A percentile compares a stretch with the other conserved stretches of the same genome.
Evolutionary conservation across 2,329 filamentous ascomycete species (phyloP).

Genomic region (Capronia coronata): DNA sequence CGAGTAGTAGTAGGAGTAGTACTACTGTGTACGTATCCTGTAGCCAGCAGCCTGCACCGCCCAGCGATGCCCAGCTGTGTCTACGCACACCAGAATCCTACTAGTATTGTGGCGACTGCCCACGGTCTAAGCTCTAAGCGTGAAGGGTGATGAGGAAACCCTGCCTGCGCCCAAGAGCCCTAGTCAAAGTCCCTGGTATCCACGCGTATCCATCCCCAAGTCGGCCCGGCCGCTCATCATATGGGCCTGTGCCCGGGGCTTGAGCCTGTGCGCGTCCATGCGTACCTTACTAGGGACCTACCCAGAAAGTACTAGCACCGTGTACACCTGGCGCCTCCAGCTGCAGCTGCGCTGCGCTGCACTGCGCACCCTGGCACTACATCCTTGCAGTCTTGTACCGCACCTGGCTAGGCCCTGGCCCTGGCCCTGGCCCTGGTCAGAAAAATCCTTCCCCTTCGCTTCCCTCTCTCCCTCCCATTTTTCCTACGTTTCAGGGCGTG

Average conservation of each 20-base stretch:
- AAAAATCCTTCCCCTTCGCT: neutral
- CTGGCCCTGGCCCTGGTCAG: neutral
- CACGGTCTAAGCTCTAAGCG: neutral
- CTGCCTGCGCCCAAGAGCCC: neutral
- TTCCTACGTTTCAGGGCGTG: neutral
- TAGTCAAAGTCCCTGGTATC: neutral
- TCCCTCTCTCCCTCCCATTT: neutral
- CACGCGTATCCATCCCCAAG: neutral
- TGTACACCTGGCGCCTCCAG: neutral
- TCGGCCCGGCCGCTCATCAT: neutral
- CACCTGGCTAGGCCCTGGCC: too few species aligned
- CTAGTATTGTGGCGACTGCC: conserved; percentile 5
- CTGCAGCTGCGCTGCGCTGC: too few species aligned
- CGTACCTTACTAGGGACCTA: neutral
- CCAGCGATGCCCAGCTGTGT: neutral
- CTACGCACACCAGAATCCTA: neutral
- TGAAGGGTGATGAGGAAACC: too few species aligned
- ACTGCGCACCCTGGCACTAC: too few species aligned
- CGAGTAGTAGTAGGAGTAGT: too few species aligned
- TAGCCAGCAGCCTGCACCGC: neutral
- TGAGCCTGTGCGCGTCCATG: neutral
- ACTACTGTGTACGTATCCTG: too few species aligned
- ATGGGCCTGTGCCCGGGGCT: neutral
- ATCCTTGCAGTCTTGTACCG: too few species aligned
- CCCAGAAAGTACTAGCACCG: neutral